A percentile compares a stretch with the other conserved stretches of the same genome.
phyloP scores from a whole-genome alignment of 2,329 filamentous ascomycete genomes.

The Balansia obtecta region DNA sequence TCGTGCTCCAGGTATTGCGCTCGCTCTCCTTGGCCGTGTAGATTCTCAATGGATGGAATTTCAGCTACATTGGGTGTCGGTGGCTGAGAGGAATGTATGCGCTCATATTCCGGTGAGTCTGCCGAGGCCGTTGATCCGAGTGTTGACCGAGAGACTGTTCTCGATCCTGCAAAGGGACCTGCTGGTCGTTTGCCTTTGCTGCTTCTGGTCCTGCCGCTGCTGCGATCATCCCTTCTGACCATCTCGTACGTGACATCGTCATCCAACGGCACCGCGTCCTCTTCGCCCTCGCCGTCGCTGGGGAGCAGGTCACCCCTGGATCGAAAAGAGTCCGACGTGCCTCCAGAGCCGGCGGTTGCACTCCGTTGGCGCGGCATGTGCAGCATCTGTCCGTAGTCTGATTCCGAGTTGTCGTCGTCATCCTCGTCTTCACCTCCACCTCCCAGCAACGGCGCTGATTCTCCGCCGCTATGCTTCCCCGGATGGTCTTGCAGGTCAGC shows the following conservation, averaged over 20 bases:
- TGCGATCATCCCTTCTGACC: slow-evolving; percentile 63
- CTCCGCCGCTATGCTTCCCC: slow-evolving; percentile 37
- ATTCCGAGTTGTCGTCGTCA: slow-evolving; percentile 17
- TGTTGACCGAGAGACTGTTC: slow-evolving; percentile 47
- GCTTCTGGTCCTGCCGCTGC: slow-evolving; percentile 43
- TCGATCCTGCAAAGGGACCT: slow-evolving; percentile 24
- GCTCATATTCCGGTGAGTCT: slow-evolving; percentile 17
- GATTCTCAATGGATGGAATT: slow-evolving; percentile 35
- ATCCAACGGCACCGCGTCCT: slow-evolving; percentile 84
- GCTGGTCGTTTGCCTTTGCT: slow-evolving; percentile 46
- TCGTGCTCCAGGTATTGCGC: slow-evolving; percentile 39
- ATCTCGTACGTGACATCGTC: slow-evolving; percentile 84
- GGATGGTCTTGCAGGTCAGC: slow-evolving; percentile 86
- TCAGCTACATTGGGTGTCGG: slow-evolving; percentile 25
- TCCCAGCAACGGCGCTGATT: slow-evolving; percentile 57
- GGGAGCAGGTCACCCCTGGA: slow-evolving; percentile 85
- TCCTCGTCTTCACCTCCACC: slow-evolving; percentile 13
- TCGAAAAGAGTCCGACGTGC: slow-evolving; percentile 74
- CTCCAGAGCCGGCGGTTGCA: slow-evolving; percentile 65
- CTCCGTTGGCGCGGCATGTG: slow-evolving; percentile 46
- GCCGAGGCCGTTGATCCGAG: slow-evolving; percentile 31
- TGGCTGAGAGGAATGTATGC: slow-evolving; percentile 17
- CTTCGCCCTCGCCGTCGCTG: slow-evolving; percentile 73
- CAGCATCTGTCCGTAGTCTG: slow-evolving; percentile 16
- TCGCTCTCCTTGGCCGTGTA: slow-evolving; percentile 40